A percentile compares a stretch with the other conserved stretches of the same genome.
Evolutionary conservation across 2,329 filamentous ascomycete species (phyloP).

Genomic region (Aspergillus fumigatiaffinis): DNA sequence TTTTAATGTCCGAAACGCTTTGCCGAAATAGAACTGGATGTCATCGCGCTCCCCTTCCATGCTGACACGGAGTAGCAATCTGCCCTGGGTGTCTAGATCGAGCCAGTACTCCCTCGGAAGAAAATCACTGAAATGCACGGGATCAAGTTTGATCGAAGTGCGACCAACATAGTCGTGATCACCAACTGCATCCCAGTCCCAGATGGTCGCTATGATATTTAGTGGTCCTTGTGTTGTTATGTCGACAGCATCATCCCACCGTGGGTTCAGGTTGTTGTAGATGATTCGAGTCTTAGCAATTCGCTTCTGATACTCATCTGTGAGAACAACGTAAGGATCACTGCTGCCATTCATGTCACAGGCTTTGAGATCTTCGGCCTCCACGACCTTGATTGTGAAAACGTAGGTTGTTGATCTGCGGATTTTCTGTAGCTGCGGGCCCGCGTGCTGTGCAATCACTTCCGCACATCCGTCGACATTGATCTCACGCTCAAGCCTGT

Average conservation of each 20-base stretch:
- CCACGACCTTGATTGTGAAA: constrained; percentile 97
- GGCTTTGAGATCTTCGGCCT: constrained; percentile 96
- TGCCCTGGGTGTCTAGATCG: constrained; percentile 90
- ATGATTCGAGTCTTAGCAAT: constrained; percentile 92
- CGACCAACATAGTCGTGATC: constrained; percentile 96
- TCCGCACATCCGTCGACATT: constrained; percentile 88
- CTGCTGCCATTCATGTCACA: constrained; percentile 92
- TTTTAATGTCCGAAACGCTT: constrained; percentile 92
- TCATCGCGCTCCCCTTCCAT: constrained; percentile 99
- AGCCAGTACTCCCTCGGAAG: constrained; percentile 96
- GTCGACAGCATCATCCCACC: constrained; percentile 96
- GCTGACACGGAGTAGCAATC: constrained; percentile 82
- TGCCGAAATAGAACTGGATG: constrained; percentile 97
- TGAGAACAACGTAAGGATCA: constrained; percentile 94
- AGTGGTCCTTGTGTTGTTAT: constrained; percentile 88
- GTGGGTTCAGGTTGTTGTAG: constrained; percentile 82
- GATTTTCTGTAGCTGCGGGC: constrained; percentile 63
- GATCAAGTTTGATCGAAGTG: constrained; percentile 96
- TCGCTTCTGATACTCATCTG: constrained; percentile 96
- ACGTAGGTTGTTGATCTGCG: constrained; percentile 82
- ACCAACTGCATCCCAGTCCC: constrained; percentile 96
- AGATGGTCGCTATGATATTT: constrained; percentile 93
- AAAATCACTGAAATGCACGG: constrained; percentile 94
- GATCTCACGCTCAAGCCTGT: constrained; percentile 83
- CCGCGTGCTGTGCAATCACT: constrained; percentile 70